Evolutionary conservation across 805 yeast genomes (phyloP).

Genomic region (Crinitomyces ghanaensis): DNA sequence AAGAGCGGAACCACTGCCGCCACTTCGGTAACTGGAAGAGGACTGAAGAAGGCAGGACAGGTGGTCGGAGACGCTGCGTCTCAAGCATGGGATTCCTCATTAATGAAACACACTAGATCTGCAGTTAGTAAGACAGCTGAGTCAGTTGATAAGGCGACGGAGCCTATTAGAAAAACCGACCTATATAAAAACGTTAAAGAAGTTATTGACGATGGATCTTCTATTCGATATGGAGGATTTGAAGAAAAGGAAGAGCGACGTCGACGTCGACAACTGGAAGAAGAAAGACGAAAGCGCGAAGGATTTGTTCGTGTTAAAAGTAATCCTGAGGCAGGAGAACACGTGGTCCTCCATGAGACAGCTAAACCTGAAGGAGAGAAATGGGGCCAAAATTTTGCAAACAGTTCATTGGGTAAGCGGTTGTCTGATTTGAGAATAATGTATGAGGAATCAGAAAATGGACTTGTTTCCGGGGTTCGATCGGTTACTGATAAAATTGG

Average conservation of each 20-base stretch:
- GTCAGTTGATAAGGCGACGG: slow-evolving; percentile 69
- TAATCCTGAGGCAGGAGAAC: slow-evolving; percentile 59
- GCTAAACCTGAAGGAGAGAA: slow-evolving; percentile 57
- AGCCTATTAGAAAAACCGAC: slow-evolving; percentile 86
- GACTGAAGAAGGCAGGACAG: slow-evolving; percentile 82
- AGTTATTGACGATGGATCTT: slow-evolving; percentile 85
- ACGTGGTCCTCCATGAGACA: slow-evolving; percentile 69
- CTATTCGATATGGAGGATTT: slow-evolving; percentile 84
- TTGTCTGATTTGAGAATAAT: slow-evolving; percentile 49
- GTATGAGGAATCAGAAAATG: slow-evolving; percentile 85
- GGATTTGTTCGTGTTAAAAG: slow-evolving; percentile 55
- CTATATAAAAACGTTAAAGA: slow-evolving; percentile 81
- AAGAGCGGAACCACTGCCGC: slow-evolving; percentile 43
- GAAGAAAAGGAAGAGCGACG: slow-evolving; percentile 75
- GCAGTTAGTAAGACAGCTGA: slow-evolving; percentile 78
- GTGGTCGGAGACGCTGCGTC: slow-evolving; percentile 82
- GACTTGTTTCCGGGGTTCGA: slow-evolving; percentile 69
- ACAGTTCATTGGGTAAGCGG: slow-evolving; percentile 57
- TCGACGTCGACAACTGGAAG: slow-evolving; percentile 45
- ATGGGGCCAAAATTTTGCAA: slow-evolving; percentile 54
- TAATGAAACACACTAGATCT: slow-evolving; percentile 77
- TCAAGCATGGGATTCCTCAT: slow-evolving; percentile 93
- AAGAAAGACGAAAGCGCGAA: slow-evolving; percentile 29
- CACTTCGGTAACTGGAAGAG: slow-evolving; percentile 54
- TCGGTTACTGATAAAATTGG: slow-evolving; percentile 70